phyloP scores from a whole-genome alignment of 1,139 yeast genomes.

The Waltiozyma sp. region DNA sequence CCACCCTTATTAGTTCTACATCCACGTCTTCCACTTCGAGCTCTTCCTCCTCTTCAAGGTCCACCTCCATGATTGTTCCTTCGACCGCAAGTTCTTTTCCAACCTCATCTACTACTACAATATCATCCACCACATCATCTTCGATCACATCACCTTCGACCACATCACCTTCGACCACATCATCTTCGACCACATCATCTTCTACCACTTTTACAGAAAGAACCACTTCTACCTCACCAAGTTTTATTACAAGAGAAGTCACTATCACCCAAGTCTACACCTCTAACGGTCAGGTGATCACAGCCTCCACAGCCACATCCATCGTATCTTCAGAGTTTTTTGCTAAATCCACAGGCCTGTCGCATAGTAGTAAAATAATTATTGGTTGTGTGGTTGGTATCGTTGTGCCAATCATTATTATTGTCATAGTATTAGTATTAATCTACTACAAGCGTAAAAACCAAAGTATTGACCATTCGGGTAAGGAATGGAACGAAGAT shows the following conservation, averaged over 20 bases:
- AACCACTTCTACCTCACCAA: slow-evolving; percentile 14
- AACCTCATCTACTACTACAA: slow-evolving; percentile 6
- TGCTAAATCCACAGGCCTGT: slow-evolving; percentile 8
- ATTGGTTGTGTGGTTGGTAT: slow-evolving; percentile 20
- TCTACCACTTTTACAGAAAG: slow-evolving; percentile 22
- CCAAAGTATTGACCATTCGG: slow-evolving; percentile 14
- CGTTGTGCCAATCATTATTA: slow-evolving; percentile 12
- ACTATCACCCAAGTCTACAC: slow-evolving; percentile 15
- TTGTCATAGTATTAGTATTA: slow-evolving; percentile 5
- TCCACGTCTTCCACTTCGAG: background rate
- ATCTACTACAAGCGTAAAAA: slow-evolving; percentile 15
- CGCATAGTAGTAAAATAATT: slow-evolving; percentile 12
- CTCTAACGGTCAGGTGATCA: slow-evolving; percentile 12
- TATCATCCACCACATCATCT: slow-evolving; percentile 9
- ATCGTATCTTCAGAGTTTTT: background rate
- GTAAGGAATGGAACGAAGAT: slow-evolving; percentile 19
- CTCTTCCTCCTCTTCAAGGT: background rate
- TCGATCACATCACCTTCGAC: slow-evolving; percentile 4
- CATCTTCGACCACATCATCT: slow-evolving; percentile 8
- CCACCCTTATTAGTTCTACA: background rate
- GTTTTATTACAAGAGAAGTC: slow-evolving; percentile 8
- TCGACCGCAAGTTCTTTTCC: background rate
- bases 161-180: slow-evolving; percentile 8
- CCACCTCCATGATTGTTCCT: background rate
- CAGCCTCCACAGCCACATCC: slow-evolving; percentile 7